Percentiles rank a stretch among this genome's conserved stretches.
These are phyloP conservation scores for Knufia petricola DNA, from an alignment of 2,329 filamentous ascomycete species.

Conservation along the genomic window DNA sequence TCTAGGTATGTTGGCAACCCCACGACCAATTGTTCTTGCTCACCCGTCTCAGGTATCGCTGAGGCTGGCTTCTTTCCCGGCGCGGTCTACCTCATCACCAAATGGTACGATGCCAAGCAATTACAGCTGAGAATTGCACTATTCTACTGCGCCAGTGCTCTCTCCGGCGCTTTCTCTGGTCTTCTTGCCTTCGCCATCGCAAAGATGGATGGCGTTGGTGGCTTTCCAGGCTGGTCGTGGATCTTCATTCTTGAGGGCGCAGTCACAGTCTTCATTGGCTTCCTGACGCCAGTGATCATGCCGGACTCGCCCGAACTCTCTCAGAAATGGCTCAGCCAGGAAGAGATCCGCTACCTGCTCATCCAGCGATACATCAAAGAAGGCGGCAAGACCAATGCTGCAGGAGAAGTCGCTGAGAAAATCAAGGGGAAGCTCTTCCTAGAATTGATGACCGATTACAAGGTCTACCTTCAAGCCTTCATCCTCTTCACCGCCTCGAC, in stretches of 20 bases:
- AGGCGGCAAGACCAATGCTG: constrained; percentile 24
- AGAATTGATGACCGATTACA: constrained; percentile 34
- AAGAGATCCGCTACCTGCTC: constrained; percentile 27
- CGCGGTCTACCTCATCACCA: constrained; percentile 29
- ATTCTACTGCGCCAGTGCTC: constrained; percentile 26
- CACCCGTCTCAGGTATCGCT: neutral
- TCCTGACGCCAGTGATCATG: constrained; percentile 35
- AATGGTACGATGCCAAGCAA: constrained; percentile 36
- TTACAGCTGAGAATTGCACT: constrained; percentile 35
- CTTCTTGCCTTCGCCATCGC: constrained; percentile 20
- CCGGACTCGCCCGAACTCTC: constrained; percentile 34
- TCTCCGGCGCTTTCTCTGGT: constrained; percentile 18
- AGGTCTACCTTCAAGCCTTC: constrained; percentile 27
- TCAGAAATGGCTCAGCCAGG: constrained; percentile 24
- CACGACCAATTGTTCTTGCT: too few relatives aligned
- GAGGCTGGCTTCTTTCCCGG: constrained; percentile 26
- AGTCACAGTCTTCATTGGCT: constrained; percentile 34
- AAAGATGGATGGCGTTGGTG: constrained; percentile 42
- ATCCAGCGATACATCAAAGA: constrained; percentile 27
- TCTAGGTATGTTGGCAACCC: constrained; percentile 29
- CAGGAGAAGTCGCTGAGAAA: constrained; percentile 26
- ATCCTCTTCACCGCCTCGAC: constrained; percentile 32
- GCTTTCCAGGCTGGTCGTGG: constrained; percentile 41
- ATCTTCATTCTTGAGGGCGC: constrained; percentile 46
- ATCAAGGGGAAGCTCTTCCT: constrained; percentile 32